A percentile compares a stretch with the other conserved stretches of the same genome.
These are phyloP conservation scores for Parsonsia alboflavescens DNA, from an alignment of 257 asterid species.

Conservation along the genomic window DNA sequence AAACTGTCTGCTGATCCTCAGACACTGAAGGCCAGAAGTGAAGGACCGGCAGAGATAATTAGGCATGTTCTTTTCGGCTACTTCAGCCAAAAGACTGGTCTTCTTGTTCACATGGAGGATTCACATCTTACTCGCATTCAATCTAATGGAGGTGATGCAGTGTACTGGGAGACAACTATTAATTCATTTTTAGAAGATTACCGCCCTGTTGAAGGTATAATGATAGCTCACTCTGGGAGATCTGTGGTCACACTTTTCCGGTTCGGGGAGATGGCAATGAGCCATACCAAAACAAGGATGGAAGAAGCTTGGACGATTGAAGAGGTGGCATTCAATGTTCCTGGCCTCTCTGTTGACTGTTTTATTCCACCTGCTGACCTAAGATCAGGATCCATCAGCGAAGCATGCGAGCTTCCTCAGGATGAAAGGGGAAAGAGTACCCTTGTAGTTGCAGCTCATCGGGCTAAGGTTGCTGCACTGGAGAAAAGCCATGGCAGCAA, in stretches of 20 bases:
- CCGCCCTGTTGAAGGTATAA: conserved; percentile 83
- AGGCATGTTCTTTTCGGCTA: conserved; percentile 88
- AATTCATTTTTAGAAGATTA: conserved; percentile 80
- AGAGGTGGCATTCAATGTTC: conserved; percentile 89
- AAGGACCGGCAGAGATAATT: conserved; percentile 93
- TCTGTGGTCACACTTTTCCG: conserved; percentile 87
- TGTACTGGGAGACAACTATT: conserved; percentile 98
- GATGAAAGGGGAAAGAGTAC: conserved; percentile 57
- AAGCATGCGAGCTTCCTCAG: conserved; percentile 68
- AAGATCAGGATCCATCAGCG: conserved; percentile 65
- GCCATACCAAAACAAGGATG: conserved; percentile 94
- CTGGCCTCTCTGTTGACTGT: conserved; percentile 86
- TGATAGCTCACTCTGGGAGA: conserved; percentile 96
- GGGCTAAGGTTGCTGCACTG: conserved; percentile 64
- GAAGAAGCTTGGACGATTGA: conserved; percentile 98
- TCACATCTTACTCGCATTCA: conserved; percentile 95
- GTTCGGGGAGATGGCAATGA: conserved; percentile 93
- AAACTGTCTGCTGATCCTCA: conserved; percentile 86
- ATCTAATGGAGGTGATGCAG: conserved; percentile 84
- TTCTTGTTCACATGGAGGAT: conserved; percentile 90
- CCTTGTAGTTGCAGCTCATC: conserved; percentile 30
- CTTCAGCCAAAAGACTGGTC: conserved; percentile 94
- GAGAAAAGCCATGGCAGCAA: conserved; percentile 40
- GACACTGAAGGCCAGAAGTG: conserved; percentile 83
- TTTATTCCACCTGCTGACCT: conserved; percentile 90